These are phyloP conservation scores for Solanum lycopersicoides DNA, from an alignment of 257 asterid species.

Conservation along the genomic window DNA sequence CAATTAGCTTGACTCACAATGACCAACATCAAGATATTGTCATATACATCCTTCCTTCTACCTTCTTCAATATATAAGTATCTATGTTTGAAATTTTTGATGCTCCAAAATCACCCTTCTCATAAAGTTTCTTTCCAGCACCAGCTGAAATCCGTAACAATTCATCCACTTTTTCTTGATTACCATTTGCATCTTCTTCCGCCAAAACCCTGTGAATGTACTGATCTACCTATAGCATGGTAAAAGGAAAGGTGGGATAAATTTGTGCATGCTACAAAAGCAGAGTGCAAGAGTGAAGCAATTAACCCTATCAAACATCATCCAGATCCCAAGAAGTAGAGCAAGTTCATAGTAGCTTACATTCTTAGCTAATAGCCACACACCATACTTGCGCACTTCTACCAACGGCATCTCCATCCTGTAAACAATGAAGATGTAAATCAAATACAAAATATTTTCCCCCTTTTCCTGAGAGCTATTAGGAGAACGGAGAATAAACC, in stretches of 20 bases:
- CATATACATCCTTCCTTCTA: not conserved
- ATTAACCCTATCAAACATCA: not conserved
- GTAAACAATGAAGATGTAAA: constrained; percentile 14
- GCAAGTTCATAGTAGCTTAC: constrained; percentile 19
- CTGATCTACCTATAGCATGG: constrained; percentile 64
- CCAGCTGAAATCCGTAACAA: constrained; percentile 46
- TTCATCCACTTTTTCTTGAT: constrained; percentile 42
- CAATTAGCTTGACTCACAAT: not conserved
- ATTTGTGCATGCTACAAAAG: not conserved
- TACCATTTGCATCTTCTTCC: constrained; percentile 67
- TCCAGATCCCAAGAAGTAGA: not conserved
- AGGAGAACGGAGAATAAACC: not conserved
- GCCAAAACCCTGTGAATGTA: constrained; percentile 79
- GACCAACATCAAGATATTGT: not conserved
- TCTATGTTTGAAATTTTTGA: constrained; percentile 64
- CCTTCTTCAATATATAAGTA: constrained; percentile 65
- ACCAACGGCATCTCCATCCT: constrained; percentile 99
- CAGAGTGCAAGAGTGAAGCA: not conserved
- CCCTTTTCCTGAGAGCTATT: not conserved
- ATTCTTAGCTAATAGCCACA: constrained; percentile 88
- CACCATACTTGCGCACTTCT: constrained; percentile 70
- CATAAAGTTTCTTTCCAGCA: constrained; percentile 42
- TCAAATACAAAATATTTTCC: constrained; percentile 5
- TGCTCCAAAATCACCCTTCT: constrained; percentile 72
- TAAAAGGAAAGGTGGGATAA: constrained; percentile 2